These are phyloP conservation scores for Akanthomyces dipterigenus DNA, from an alignment of 2,329 filamentous ascomycete genomes.

Conservation along the genomic window DNA sequence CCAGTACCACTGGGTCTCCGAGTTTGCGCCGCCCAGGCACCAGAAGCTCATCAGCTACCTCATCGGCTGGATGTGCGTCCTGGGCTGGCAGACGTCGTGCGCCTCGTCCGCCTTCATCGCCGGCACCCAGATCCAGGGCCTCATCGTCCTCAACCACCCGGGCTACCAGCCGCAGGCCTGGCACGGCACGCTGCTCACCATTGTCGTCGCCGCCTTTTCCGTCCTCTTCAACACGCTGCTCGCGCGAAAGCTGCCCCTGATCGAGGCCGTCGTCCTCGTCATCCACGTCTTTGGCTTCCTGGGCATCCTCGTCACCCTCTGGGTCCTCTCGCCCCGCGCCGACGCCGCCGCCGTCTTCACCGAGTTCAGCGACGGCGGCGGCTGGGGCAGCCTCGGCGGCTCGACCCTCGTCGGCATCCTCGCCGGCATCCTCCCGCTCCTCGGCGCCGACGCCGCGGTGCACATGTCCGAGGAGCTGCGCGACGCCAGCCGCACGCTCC, in stretches of 20 bases:
- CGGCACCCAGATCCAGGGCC: conserved; percentile 37
- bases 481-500: conserved; percentile 24
- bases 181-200: conserved; percentile 37
- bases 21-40: conserved; percentile 34
- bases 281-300: conserved; percentile 26
- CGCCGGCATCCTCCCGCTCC: conserved; percentile 28
- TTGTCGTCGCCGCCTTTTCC: conserved; percentile 33
- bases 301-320: conserved; percentile 32
- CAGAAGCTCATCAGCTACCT: conserved; percentile 50
- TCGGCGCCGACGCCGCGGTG: conserved; percentile 25
- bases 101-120: conserved; percentile 35
- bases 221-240: conserved; percentile 38
- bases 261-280: conserved; percentile 37
- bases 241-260: conserved; percentile 30
- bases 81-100: conserved; percentile 38
- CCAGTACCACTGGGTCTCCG: conserved; percentile 33
- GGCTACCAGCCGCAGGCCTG: conserved; percentile 29
- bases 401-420: conserved; percentile 33
- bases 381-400: conserved; percentile 26
- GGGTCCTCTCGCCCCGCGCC: conserved; percentile 26
- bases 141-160: conserved; percentile 31
- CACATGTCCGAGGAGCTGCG: conserved; percentile 32
- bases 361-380: conserved; percentile 24
- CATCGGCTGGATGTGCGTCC: conserved; percentile 38
- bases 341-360: conserved; percentile 22